Conservation (phyloP, 2,329 filamentous ascomycete genomes). For the Sporothrix pseudoabietina region DNA sequence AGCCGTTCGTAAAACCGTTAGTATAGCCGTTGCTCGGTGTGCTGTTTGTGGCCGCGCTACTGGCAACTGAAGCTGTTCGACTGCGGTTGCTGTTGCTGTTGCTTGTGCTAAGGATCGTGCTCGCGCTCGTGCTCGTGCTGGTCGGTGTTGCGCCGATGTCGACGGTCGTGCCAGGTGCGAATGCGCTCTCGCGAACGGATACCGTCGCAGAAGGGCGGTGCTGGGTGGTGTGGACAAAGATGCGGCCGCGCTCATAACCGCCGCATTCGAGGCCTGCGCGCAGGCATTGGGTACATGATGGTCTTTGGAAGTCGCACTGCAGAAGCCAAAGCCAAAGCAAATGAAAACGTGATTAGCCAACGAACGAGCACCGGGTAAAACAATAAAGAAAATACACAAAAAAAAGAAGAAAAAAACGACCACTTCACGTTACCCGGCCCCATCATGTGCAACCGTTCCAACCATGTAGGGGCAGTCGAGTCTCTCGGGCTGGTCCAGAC, state of each 20-base stretch:
- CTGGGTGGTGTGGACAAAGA: conserved; percentile 36
- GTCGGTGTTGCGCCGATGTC: neutral
- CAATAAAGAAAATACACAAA: neutral
- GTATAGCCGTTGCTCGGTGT: neutral
- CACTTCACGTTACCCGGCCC: neutral
- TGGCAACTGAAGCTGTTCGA: conserved; percentile 1
- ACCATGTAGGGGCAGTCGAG: neutral
- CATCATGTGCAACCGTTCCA: conserved; percentile 15
- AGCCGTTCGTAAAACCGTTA: neutral
- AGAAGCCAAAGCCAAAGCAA: neutral
- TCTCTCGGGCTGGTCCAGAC: neutral
- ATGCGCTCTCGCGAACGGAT: conserved; percentile 30
- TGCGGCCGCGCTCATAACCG: conserved; percentile 37
- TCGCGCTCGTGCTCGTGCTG: neutral
- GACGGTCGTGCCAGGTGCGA: conserved; percentile 17
- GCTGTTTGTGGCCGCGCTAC: neutral
- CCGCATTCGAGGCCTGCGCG: conserved; percentile 35
- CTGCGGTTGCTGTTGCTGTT: conserved; percentile 8
- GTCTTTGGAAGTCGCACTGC: conserved; percentile 37
- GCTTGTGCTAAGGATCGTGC: neutral
- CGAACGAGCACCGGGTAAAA: neutral
- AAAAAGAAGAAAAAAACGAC: too few species aligned
- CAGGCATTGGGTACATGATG: conserved; percentile 35
- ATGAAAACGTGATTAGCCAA: conserved; percentile 14
- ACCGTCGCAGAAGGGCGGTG: conserved; percentile 4